These are phyloP conservation scores for Eimeria brunetti DNA, from an alignment of 169 alveolate genomes.

Conservation along the genomic window DNA sequence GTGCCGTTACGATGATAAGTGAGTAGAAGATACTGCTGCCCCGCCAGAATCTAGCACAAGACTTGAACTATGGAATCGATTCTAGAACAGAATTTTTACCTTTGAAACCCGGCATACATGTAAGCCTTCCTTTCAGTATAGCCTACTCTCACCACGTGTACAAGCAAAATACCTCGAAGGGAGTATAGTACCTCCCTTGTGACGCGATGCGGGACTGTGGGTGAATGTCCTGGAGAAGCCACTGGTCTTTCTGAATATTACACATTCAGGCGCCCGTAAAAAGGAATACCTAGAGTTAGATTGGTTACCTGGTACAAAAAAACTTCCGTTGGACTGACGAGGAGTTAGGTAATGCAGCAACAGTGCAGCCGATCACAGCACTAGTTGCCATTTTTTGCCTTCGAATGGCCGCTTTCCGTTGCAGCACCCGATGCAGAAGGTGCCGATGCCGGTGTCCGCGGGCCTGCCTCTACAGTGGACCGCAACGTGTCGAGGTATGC, in stretches of 20 bases:
- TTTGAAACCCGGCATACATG: neutral
- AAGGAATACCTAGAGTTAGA: neutral
- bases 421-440: neutral
- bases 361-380: neutral
- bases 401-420: neutral
- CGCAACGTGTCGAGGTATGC: constrained; percentile 26
- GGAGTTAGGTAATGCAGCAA: neutral
- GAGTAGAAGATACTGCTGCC: neutral
- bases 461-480: constrained; percentile 16
- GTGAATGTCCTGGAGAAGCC: neutral
- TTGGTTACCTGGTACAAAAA: constrained; percentile 2
- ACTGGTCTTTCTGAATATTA: neutral
- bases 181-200: neutral
- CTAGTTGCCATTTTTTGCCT: constrained; percentile 7
- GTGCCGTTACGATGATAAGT: neutral
- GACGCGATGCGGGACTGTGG: neutral
- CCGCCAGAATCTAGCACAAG: neutral
- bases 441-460: neutral
- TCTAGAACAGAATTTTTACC: neutral
- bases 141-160: neutral
- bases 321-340: neutral
- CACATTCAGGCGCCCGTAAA: neutral
- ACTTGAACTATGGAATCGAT: neutral
- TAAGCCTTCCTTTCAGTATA: neutral
- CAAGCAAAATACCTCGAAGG: neutral